These are phyloP conservation scores for Mycosphaerella sp. DNA, from an alignment of 2,329 filamentous ascomycete species.

Conservation along the genomic window DNA sequence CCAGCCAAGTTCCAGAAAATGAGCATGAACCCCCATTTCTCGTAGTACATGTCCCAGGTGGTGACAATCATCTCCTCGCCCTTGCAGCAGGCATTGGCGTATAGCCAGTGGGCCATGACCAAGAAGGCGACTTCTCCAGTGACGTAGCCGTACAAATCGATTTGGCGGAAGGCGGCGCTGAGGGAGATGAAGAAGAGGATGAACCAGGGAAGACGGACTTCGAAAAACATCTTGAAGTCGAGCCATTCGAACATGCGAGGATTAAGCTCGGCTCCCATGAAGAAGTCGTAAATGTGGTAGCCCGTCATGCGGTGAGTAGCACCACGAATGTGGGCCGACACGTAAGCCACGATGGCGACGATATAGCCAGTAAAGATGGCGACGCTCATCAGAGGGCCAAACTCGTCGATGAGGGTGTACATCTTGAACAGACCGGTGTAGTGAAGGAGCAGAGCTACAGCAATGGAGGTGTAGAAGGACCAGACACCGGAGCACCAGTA, in stretches of 20 bases:
- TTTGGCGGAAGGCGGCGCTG: slow-evolving; percentile 72
- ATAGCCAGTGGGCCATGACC: slow-evolving; percentile 83
- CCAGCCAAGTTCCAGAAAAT: slow-evolving; percentile 97
- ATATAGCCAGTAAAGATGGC: slow-evolving; percentile 86
- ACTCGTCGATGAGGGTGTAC: slow-evolving; percentile 90
- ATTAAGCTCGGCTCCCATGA: slow-evolving; percentile 84
- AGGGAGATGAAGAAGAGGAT: slow-evolving; percentile 74
- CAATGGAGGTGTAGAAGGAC: slow-evolving; percentile 82
- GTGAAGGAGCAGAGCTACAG: slow-evolving; percentile 64
- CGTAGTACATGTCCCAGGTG: slow-evolving; percentile 94
- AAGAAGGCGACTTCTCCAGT: slow-evolving; percentile 79
- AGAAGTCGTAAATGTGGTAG: slow-evolving; percentile 75
- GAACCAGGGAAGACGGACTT: slow-evolving; percentile 88
- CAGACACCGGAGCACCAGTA: slow-evolving; percentile 92
- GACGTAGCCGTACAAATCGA: slow-evolving; percentile 78
- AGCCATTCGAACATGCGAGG: slow-evolving; percentile 68
- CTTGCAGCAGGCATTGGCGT: slow-evolving; percentile 87
- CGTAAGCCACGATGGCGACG: slow-evolving; percentile 76
- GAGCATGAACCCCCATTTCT: slow-evolving; percentile 96
- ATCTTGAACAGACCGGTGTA: slow-evolving; percentile 78
- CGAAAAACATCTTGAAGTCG: slow-evolving; percentile 94
- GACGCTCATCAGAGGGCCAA: slow-evolving; percentile 86
- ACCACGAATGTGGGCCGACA: slow-evolving; percentile 73
- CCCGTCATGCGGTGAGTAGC: slow-evolving; percentile 90
- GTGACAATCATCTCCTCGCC: slow-evolving; percentile 85